These are phyloP conservation scores for Niveomyces coronatus DNA, from an alignment of 2,329 filamentous ascomycete genomes.

Conservation along the genomic window DNA sequence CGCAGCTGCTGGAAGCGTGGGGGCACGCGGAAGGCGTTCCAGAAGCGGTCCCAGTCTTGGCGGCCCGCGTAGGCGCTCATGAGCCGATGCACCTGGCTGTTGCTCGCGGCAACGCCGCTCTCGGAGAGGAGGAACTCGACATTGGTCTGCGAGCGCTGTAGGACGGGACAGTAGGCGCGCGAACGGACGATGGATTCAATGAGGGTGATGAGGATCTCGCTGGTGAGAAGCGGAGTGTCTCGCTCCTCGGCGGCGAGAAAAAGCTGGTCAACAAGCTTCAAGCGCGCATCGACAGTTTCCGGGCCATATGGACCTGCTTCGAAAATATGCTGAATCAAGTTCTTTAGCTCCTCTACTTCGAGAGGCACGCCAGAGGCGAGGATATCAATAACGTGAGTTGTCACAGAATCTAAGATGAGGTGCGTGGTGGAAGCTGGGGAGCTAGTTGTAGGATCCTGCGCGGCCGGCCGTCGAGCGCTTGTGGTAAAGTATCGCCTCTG, in stretches of 20 bases:
- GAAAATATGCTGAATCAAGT: constrained; percentile 31
- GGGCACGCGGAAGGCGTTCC: constrained; percentile 48
- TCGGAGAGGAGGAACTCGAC: constrained; percentile 35
- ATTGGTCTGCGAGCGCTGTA: constrained; percentile 31
- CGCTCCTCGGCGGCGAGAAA: constrained; percentile 36
- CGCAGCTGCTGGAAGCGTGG: constrained; percentile 39
- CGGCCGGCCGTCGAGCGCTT: constrained; percentile 15
- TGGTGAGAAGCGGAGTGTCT: constrained; percentile 30
- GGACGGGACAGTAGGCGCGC: constrained; percentile 20
- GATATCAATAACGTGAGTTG: constrained; percentile 27
- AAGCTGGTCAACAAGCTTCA: constrained; percentile 32
- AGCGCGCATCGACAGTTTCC: constrained; percentile 19
- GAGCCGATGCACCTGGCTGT: constrained; percentile 29
- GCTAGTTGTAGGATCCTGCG: neutral
- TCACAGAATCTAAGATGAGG: constrained; percentile 15
- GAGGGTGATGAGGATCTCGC: constrained; percentile 39
- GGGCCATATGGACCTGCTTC: constrained; percentile 13
- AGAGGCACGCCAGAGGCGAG: constrained; percentile 26
- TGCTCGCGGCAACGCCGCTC: constrained; percentile 26
- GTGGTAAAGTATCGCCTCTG: constrained; percentile 26
- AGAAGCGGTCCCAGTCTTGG: constrained; percentile 46
- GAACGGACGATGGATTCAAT: constrained; percentile 30
- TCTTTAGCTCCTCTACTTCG: constrained; percentile 23
- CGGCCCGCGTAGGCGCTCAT: constrained; percentile 36
- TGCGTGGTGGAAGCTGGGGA: neutral